Base-by-base conservation (phyloP, 2,329 filamentous ascomycete species). In the Talaromyces sp. region DNA sequence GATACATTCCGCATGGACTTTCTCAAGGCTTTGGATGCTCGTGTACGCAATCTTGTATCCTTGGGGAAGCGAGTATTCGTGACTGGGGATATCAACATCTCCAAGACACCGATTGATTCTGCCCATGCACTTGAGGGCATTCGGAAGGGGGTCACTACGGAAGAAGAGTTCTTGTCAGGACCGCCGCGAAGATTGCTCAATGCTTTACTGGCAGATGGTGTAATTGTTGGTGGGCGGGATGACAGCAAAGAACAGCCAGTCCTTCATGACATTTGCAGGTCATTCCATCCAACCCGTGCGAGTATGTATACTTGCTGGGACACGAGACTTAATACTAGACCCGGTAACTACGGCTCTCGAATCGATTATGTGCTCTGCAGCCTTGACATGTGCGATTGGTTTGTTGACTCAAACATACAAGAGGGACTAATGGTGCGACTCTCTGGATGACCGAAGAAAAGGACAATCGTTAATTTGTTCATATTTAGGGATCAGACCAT, bases 241-340 rank as follows among this genome's bases (percentile, higher is more conserved):
- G 76, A 86, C 63, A 86, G 84, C 0, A 81, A 88, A 59, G 87
- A 92, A 67, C 64, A 79, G 11, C 84, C 90, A 2, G 83, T 92
- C 1, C 76, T 97, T 36, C 90, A 88, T 82, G 94, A 99, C 74
- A 78, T 95, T 16, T 92, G 89, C 62, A 84, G 94, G 44, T 83
- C 82, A 22, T 95, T 92, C 66, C 89, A 97, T 66, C 88, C 90
- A 0, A 75, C 78, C n/a, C 82, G 94, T 35, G 79, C 80, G 56
- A 91, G 91, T 55, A 97, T 99, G 94, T 97, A 91, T 70, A 97
- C 94, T 0, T 96, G 93, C 70, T 97, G 93, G 93, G 91, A 97
- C 58, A 92, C 90, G 46, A 92, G 89, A 70, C 89, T 91, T 67
- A 97, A 97, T 71, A 90, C 90, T n/a, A 82, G 94, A n/a, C 93